phyloP scores from a whole-genome alignment of 1,139 yeast species.

The Geotrichum aggregatum region DNA sequence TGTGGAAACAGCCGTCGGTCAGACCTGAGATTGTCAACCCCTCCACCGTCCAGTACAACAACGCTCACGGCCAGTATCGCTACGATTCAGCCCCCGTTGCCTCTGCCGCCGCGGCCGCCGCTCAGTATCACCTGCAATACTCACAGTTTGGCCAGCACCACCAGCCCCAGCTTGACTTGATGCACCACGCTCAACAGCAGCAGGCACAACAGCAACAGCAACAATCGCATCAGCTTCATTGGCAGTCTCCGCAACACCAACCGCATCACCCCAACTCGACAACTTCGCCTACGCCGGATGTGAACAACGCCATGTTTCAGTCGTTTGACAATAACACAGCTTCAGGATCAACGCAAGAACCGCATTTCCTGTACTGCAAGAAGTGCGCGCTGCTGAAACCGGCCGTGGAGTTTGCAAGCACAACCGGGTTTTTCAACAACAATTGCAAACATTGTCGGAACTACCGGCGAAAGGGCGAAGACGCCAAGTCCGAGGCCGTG shows the following conservation, averaged over 20 bases:
- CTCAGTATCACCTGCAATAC: slow-evolving; percentile 9
- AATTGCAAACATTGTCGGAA: slow-evolving; percentile 22
- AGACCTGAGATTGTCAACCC: slow-evolving; percentile 11
- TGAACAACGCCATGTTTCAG: slow-evolving; percentile 7
- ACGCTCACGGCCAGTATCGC: slow-evolving; percentile 6
- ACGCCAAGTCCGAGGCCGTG: slow-evolving; percentile 21
- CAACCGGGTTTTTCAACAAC: slow-evolving; percentile 21
- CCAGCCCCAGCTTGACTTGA: background rate
- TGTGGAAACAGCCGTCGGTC: slow-evolving; percentile 11
- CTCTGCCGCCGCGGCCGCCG: slow-evolving; percentile 5
- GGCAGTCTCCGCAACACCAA: background rate
- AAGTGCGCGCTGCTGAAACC: slow-evolving; percentile 21
- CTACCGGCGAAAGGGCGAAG: slow-evolving; percentile 21
- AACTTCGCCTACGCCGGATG: background rate
- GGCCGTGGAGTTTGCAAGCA: slow-evolving; percentile 21
- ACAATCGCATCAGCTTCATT: slow-evolving; percentile 3
- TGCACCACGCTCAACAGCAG: background rate
- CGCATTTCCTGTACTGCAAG: slow-evolving; percentile 20
- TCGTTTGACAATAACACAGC: slow-evolving; percentile 12
- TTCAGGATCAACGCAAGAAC: slow-evolving; percentile 12
- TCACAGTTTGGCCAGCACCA: slow-evolving; percentile 1
- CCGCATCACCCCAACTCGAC: background rate
- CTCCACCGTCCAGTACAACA: slow-evolving; percentile 8
- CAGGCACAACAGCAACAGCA: slow-evolving; percentile 8
- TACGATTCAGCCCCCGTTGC: slow-evolving; percentile 6